Conservation (phyloP, 257 asterid genomes). For the Buddleja alternifolia region DNA sequence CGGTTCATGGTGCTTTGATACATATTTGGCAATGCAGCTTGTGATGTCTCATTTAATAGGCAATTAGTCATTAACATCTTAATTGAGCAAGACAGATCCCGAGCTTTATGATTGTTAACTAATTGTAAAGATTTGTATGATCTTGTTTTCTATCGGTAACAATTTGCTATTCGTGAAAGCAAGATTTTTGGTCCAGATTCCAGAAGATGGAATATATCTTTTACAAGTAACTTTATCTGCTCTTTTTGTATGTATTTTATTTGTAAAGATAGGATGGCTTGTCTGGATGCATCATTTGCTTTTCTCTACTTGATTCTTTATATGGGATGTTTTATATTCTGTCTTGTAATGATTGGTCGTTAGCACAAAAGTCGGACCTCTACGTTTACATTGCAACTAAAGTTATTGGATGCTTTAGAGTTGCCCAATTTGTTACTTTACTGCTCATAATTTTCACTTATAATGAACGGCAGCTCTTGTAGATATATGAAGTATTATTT, state of each 20-base stretch:
- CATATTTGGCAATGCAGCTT: not conserved
- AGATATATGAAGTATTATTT: not conserved
- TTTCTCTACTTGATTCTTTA: conserved; percentile 26
- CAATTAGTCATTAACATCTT: not conserved
- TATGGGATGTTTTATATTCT: conserved; percentile 25
- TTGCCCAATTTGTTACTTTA: conserved; percentile 31
- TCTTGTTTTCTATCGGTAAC: no score
- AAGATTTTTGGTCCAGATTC: conserved; percentile 27
- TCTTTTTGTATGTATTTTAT: conserved; percentile 31
- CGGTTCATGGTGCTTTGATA: not conserved
- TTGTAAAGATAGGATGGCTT: conserved; percentile 32
- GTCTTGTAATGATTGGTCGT: conserved; percentile 35
- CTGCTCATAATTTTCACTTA: conserved; percentile 24
- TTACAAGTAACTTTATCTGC: conserved; percentile 19
- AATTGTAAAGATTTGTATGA: no score
- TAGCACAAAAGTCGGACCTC: conserved; percentile 31
- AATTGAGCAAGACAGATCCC: not conserved
- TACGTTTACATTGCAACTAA: conserved; percentile 30
- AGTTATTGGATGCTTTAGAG: conserved; percentile 34
- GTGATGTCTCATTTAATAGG: not conserved
- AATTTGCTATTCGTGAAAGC: not conserved
- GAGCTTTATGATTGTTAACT: not conserved
- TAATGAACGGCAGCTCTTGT: no score
- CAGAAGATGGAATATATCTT: conserved; percentile 25
- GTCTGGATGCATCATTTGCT: conserved; percentile 31